These are phyloP conservation scores for Neonectria coccinea DNA, from an alignment of 2,329 filamentous ascomycete species.

Conservation along the genomic window DNA sequence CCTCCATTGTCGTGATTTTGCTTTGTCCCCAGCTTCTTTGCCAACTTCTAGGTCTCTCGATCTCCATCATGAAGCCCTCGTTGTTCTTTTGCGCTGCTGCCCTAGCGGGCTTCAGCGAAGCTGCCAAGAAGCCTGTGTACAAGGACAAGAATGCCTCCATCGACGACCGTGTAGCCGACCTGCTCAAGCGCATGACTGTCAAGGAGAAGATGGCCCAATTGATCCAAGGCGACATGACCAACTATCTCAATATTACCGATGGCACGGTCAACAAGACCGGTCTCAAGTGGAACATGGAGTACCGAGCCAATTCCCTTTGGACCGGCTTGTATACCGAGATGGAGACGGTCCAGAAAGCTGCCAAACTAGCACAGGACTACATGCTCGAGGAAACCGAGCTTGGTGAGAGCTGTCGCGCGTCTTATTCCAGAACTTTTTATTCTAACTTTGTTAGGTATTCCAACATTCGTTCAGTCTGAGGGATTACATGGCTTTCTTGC, in stretches of 20 bases:
- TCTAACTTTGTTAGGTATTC: slow-evolving; percentile 65
- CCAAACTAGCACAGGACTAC: slow-evolving; percentile 76
- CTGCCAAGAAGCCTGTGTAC: slow-evolving; percentile 61
- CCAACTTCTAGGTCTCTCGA: slow-evolving; percentile 22
- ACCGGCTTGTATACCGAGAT: slow-evolving; percentile 76
- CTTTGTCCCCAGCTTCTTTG: slow-evolving; percentile 11
- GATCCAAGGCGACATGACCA: slow-evolving; percentile 76
- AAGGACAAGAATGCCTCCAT: slow-evolving; percentile 72
- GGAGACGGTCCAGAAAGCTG: slow-evolving; percentile 71
- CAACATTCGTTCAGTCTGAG: slow-evolving; percentile 79
- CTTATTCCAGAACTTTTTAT: slow-evolving; percentile 42
- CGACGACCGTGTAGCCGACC: slow-evolving; percentile 73
- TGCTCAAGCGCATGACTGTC: slow-evolving; percentile 78
- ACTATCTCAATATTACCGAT: slow-evolving; percentile 77
- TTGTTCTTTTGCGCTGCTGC: slow-evolving; percentile 38
- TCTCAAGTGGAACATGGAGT: slow-evolving; percentile 73
- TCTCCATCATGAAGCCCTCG: slow-evolving; percentile 47
- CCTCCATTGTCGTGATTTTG: background rate
- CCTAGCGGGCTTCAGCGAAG: slow-evolving; percentile 41
- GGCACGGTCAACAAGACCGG: slow-evolving; percentile 76
- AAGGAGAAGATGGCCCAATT: slow-evolving; percentile 79
- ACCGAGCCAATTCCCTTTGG: slow-evolving; percentile 77
- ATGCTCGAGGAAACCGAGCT: slow-evolving; percentile 62
- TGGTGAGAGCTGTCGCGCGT: slow-evolving; percentile 39
- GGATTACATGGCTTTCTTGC: slow-evolving; percentile 79